Evolutionary conservation across 768 basidiomycete genomes (phyloP).

Genomic region (Psilocybe cyanescens): DNA sequence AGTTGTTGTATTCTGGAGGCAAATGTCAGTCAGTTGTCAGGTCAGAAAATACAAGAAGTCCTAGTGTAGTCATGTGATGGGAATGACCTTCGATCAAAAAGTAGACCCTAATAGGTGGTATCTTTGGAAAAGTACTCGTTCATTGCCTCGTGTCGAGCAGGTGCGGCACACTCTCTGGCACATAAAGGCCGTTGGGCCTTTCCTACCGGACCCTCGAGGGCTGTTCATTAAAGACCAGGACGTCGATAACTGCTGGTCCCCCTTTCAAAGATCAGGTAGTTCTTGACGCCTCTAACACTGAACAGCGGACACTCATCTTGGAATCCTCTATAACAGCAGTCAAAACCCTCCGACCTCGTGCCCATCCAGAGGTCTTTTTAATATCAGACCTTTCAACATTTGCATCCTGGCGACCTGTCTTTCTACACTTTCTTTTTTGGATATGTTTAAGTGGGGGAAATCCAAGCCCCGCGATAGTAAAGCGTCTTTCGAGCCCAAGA

Average conservation of each 20-base stretch:
- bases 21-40: conserved; percentile 17
- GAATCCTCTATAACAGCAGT: conserved; percentile 27
- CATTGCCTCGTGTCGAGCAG: conserved; percentile 38
- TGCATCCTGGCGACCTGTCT: conserved; percentile 25
- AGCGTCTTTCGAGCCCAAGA: conserved; percentile 32
- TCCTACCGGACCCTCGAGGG: conserved; percentile 30
- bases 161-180: conserved; percentile 25
- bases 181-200: conserved; percentile 31
- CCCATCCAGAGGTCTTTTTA: conserved; percentile 32
- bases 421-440: conserved; percentile 21
- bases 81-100: not conserved
- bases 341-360: conserved; percentile 36
- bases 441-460: conserved; percentile 39
- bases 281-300: conserved; percentile 15
- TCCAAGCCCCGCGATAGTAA: conserved; percentile 18
- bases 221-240: conserved; percentile 32
- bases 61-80: conserved; percentile 9
- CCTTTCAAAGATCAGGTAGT: conserved; percentile 26
- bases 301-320: conserved; percentile 23
- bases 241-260: conserved; percentile 27
- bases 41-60: conserved; percentile 4
- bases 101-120: conserved; percentile 8
- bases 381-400: conserved; percentile 19
- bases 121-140: conserved; percentile 15
- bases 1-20: not conserved